Evolutionary conservation across 1,284 basidiomycete species (phyloP).

Genomic region (Marasmius fiardii): DNA sequence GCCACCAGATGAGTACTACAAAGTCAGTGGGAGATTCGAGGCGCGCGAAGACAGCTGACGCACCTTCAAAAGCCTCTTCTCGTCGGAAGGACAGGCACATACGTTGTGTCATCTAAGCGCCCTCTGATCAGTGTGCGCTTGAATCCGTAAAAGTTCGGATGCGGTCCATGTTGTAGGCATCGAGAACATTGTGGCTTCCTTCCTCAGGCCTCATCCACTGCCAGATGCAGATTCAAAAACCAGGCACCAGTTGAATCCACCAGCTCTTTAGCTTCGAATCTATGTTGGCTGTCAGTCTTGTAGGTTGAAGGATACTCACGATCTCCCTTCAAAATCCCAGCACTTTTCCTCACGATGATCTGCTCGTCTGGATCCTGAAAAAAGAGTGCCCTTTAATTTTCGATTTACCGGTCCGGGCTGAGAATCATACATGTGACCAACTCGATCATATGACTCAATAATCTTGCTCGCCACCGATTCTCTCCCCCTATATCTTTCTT

Average conservation of each 20-base stretch:
- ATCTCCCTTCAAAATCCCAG: too few species aligned
- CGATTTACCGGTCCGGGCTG: too few species aligned
- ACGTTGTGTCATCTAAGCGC: background rate
- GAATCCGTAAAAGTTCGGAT: conserved; percentile 5
- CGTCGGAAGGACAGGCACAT: background rate
- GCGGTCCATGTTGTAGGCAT: conserved; percentile 1
- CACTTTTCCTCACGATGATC: too few species aligned
- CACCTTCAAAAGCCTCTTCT: conserved; percentile 6
- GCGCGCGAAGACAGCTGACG: background rate
- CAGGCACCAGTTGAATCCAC: background rate
- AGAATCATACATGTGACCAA: too few species aligned
- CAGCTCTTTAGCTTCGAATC: background rate
- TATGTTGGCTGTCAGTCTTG: too few species aligned
- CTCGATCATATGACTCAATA: too few species aligned
- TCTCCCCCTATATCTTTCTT: too few species aligned
- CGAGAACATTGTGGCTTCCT: background rate
- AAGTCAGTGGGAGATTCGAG: too few species aligned
- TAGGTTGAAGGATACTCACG: background rate
- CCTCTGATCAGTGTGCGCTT: background rate
- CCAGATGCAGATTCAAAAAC: background rate
- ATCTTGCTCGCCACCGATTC: too few species aligned
- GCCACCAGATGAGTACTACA: conserved; percentile 15
- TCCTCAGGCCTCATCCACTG: too few species aligned
- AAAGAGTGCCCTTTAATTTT: too few species aligned
- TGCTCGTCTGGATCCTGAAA: too few species aligned